Evolutionary conservation across 345 rosid genomes (phyloP), one percentile per base, ranked within the genome.

Genomic region (Gossypium stocksii): DNA sequence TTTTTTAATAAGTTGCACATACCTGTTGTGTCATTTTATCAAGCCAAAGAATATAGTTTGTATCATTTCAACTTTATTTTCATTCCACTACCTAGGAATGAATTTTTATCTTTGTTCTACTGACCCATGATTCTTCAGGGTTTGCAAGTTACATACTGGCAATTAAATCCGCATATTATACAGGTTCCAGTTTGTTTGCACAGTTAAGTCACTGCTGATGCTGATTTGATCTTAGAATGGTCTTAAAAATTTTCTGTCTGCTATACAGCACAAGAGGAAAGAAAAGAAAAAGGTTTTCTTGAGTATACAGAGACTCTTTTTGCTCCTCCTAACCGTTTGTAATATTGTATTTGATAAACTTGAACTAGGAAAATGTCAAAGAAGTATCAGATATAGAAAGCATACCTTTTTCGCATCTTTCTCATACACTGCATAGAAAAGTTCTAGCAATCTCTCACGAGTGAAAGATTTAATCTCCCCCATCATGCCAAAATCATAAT

Each of bases 401-500:
- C 5, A 44, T 16, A 89, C 98, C 97, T 91, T 92, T 81, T 85
- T 91, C 2, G 97, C 97, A 83, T 94, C 98, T 87, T 92, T 94
- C 83, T 94, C 98, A 67, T 94, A 94, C 22, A 92, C 82, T 29
- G 97, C 83, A 82, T 91, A 92, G 85, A 94, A 94, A 78, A 94
- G 97, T 77, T 88, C 93, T 54, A 94, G 91, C 82, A 94, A 72
- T 74, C 94, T 92, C 76, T 77, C 86, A 13, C 98, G 93, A 34
- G 98, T 94, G 78, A 91, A 92, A 49, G 91, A 82, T 82, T 94
- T 92, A 76, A 94, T 91, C 77, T 94, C 98, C 79, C 98, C 98
- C 98, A 94, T 94, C 98, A 94, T 91, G 41, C 98, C 98, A 66
- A 91, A 94, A 83, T 94, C 98, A 75, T 94, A 94, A 80, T 94